Percentiles rank a stretch among this genome's conserved stretches.
phyloP scores from a whole-genome alignment of 2,329 filamentous ascomycete genomes.

The Xenoacremonium recifei region DNA sequence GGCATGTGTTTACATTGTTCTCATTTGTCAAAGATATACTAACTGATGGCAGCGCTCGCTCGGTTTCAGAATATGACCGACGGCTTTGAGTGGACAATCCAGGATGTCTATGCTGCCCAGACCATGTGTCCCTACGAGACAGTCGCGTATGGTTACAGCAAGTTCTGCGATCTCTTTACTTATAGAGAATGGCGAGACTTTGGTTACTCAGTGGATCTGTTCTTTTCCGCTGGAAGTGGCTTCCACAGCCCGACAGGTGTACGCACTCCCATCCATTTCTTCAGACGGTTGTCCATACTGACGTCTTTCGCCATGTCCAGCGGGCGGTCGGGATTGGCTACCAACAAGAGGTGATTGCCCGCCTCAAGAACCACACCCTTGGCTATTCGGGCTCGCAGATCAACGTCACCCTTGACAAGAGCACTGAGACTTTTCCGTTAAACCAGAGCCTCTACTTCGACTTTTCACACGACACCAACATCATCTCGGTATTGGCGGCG shows the following conservation, averaged over 20 bases:
- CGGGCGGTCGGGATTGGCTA: constrained; percentile 73
- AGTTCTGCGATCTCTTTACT: constrained; percentile 73
- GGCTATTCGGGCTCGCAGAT: constrained; percentile 58
- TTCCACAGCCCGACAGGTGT: constrained; percentile 65
- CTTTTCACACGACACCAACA: constrained; percentile 77
- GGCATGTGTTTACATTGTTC: constrained; percentile 31
- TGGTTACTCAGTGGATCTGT: constrained; percentile 68
- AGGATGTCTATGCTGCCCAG: constrained; percentile 66
- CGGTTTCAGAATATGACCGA: constrained; percentile 57
- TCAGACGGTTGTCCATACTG: not conserved
- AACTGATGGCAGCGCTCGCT: constrained; percentile 47
- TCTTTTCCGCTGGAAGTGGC: constrained; percentile 59
- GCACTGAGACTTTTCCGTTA: constrained; percentile 66
- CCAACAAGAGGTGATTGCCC: constrained; percentile 70
- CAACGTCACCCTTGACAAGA: constrained; percentile 70
- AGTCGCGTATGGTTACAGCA: constrained; percentile 71
- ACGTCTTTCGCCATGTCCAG: constrained; percentile 22
- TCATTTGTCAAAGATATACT: constrained; percentile 1
- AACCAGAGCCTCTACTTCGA: constrained; percentile 75
- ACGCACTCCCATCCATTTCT: constrained; percentile 21
- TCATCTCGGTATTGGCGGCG: constrained; percentile 66
- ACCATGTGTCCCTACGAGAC: constrained; percentile 77
- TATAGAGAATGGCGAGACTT: constrained; percentile 73
- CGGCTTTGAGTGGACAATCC: constrained; percentile 61
- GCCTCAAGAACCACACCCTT: constrained; percentile 65